These are phyloP conservation scores for Saccharomycopsis babjevae DNA, from an alignment of 805 yeast species.

Conservation along the genomic window DNA sequence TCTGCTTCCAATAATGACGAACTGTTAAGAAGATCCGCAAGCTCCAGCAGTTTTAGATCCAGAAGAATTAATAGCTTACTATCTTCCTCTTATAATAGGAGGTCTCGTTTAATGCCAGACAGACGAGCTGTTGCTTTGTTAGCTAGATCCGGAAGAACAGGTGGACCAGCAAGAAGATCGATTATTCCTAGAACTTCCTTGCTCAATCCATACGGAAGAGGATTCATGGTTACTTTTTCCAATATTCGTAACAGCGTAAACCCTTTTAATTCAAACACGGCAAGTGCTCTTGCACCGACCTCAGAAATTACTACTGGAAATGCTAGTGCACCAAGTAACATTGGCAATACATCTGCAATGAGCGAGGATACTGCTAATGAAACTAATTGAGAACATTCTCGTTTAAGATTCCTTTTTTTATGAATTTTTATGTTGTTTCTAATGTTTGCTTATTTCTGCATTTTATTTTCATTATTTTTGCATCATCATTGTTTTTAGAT, in stretches of 20 bases:
- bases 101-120: conserved; percentile 1
- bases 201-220: neutral
- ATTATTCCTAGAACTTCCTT: neutral
- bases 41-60: neutral
- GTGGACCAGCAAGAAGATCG: neutral
- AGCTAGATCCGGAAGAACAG: neutral
- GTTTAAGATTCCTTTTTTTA: neutral
- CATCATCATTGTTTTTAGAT: neutral
- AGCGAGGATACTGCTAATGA: neutral
- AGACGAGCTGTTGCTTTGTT: neutral
- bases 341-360: neutral
- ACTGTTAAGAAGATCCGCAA: neutral
- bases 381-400: neutral
- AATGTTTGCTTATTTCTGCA: neutral
- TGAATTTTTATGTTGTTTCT: neutral
- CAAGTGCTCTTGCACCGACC: neutral
- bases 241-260: neutral
- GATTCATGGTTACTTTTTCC: neutral
- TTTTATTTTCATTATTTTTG: neutral
- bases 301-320: neutral
- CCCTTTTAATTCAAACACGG: neutral
- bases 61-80: neutral
- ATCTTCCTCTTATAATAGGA: neutral
- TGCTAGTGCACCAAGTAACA: neutral
- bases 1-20: neutral